Evolutionary conservation across 2,329 filamentous ascomycete species (phyloP), one percentile per base, ranked within the genome.

Genomic region (Orbilia oligospora): DNA sequence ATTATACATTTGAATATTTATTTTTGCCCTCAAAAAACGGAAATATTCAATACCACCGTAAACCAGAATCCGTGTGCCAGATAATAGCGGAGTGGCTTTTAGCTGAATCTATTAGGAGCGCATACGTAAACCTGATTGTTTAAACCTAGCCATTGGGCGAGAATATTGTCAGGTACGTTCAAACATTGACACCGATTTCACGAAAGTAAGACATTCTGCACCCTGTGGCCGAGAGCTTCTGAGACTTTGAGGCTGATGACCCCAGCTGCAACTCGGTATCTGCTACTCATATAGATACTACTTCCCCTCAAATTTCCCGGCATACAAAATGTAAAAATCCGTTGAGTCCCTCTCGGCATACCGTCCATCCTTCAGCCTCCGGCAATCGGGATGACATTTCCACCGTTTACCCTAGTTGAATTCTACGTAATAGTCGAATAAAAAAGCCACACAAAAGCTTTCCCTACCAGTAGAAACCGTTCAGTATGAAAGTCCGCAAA

Each of bases 231-330:
- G 41, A 55, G 51, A 51, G 38, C 30, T 67, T 49, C 61, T 48
- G 18, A 61, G 49, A 58, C 41, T 5, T 48, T 73, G 70, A 67
- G 70, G 70, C 70, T 73, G 61, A 73, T 22, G 30, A 58, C 36
- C 36, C 56, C 9, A 36, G 53, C 12, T 44, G 18, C 56, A 24
- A 46, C 44, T 46, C 16, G 4, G 18, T 46, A 20, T 9, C 44
- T n/a, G 5, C 44, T 46, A 46, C 44, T 2, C 8, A 46, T 46
- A 46, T 18, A 30, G 27, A 30, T 30, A 30, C 44, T 6, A 20
- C 44, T 46, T 46, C n/a, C n/a, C 6, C 44, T 46, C 41, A 16
- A 46, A 20, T 20, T 20, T 20, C 16, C n/a, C 3, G 38, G 46
- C 64, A 44, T 10, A 46, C 55, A 22, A 14, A 0, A 44, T 27